A percentile compares a stretch with the other conserved stretches of the same genome.
These are phyloP conservation scores for Blumeriella jaapii DNA, from an alignment of 2,329 filamentous ascomycete species.

Conservation along the genomic window DNA sequence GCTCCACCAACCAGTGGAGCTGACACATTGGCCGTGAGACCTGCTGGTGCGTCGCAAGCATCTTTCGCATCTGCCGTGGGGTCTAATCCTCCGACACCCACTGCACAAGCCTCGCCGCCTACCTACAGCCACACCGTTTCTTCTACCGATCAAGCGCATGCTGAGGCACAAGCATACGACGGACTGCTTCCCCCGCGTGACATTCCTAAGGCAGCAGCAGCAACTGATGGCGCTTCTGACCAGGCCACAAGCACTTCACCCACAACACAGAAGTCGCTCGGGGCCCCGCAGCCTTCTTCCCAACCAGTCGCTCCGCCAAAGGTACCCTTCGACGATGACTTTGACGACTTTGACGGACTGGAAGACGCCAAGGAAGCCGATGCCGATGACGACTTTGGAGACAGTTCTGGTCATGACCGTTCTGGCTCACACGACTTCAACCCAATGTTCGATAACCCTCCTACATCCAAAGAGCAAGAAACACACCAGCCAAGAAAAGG, in stretches of 20 bases:
- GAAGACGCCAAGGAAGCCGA: conserved; percentile 75
- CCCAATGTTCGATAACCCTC: conserved; percentile 61
- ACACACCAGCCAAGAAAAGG: conserved; percentile 17
- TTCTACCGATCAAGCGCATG: conserved; percentile 33
- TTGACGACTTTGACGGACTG: conserved; percentile 74
- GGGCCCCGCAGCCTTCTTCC: conserved; percentile 17
- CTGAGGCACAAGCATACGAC: conserved; percentile 38
- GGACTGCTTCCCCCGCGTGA: conserved; percentile 44
- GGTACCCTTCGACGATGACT: conserved; percentile 60
- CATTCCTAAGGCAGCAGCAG: conserved; percentile 32
- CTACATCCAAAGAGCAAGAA: conserved; percentile 24
- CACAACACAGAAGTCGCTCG: conserved; percentile 21
- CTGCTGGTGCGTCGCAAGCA: conserved; percentile 21
- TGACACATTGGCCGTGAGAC: conserved; percentile 23
- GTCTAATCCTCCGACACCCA: conserved; percentile 36
- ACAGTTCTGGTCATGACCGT: conserved; percentile 46
- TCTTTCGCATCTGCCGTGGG: conserved; percentile 17
- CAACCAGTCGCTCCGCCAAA: conserved; percentile 30
- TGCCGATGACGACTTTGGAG: conserved; percentile 70
- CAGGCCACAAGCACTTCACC: conserved; percentile 18
- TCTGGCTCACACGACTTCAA: conserved; percentile 70
- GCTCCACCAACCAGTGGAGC: conserved; percentile 19
- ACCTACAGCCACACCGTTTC: conserved; percentile 37
- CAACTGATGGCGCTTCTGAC: conserved; percentile 19
- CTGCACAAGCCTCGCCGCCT: conserved; percentile 47